phyloP scores from a whole-genome alignment of 169 alveolate species.

The Plasmodium cynomolgi region DNA sequence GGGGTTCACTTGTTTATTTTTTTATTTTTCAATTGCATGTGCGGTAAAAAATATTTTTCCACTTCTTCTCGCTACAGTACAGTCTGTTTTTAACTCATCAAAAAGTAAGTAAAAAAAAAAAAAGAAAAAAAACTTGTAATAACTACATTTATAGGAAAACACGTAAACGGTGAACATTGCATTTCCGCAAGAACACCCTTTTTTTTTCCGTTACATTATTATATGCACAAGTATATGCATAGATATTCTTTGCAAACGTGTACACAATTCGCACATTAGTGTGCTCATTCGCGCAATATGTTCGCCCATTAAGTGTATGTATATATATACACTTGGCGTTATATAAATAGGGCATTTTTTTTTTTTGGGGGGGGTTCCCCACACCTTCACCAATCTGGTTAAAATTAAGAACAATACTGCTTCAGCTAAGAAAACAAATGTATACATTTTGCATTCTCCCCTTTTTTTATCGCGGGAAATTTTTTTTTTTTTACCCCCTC shows the following conservation, averaged over 20 bases:
- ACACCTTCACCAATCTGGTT: constrained; percentile 1
- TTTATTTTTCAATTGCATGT: constrained; percentile 2
- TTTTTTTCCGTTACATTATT: constrained; percentile 18
- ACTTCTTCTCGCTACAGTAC: neutral
- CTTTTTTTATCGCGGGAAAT: neutral
- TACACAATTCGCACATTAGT: constrained; percentile 4
- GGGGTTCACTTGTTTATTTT: neutral
- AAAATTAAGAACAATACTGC: constrained; percentile 33
- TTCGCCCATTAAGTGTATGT: neutral
- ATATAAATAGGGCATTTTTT: neutral
- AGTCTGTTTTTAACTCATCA: constrained; percentile 28
- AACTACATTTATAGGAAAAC: constrained; percentile 5
- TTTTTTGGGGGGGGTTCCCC: neutral
- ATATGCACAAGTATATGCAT: neutral
- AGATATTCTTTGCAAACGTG: neutral
- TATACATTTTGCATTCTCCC: neutral
- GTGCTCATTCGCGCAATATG: neutral
- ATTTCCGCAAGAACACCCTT: constrained; percentile 38
- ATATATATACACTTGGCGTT: neutral
- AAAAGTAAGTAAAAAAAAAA: neutral
- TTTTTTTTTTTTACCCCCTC: neutral
- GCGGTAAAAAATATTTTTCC: neutral
- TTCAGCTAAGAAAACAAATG: neutral
- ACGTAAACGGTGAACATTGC: neutral
- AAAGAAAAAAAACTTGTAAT: constrained; percentile 6